phyloP scores from a whole-genome alignment of 2,329 filamentous ascomycete genomes.

The Trichothecium roseum region DNA sequence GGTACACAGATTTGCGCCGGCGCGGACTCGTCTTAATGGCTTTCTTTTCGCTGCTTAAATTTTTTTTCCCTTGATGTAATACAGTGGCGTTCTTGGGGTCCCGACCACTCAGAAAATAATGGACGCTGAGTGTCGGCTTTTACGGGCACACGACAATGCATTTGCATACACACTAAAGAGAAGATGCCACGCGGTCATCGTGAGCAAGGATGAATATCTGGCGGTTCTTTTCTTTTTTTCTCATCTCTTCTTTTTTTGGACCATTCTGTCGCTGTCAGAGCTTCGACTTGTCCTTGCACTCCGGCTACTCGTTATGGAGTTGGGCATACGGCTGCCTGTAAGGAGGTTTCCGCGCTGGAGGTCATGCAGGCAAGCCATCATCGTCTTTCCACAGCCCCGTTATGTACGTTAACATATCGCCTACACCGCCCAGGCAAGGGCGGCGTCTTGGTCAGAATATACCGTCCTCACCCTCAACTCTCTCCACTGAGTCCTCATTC shows the following conservation, averaged over 20 bases:
- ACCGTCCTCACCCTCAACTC: constrained; percentile 26
- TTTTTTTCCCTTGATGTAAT: constrained; percentile 4
- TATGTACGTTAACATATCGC: constrained; percentile 55
- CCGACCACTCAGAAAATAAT: no score
- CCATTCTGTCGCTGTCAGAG: no score
- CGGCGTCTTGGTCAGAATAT: constrained; percentile 30
- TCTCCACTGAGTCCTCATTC: constrained; percentile 18
- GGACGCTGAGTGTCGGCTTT: neutral
- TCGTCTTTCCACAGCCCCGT: constrained; percentile 51
- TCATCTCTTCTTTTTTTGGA: no score
- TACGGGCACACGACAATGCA: neutral
- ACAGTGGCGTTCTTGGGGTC: constrained; percentile 2
- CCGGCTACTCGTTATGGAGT: neutral
- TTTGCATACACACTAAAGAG: neutral
- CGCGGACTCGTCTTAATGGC: neutral
- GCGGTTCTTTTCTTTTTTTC: neutral
- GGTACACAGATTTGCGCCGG: constrained; percentile 3
- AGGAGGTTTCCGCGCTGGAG: constrained; percentile 7
- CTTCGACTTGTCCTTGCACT: no score
- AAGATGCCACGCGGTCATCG: neutral
- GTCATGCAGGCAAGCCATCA: constrained; percentile 56
- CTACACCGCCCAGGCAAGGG: constrained; percentile 18
- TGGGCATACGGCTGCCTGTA: neutral
- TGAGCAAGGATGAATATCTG: neutral
- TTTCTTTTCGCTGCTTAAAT: constrained; percentile 3